Evolutionary conservation across 495 filamentous ascomycete genomes (phyloP).

Genomic region (Corynascus novoguineensis): DNA sequence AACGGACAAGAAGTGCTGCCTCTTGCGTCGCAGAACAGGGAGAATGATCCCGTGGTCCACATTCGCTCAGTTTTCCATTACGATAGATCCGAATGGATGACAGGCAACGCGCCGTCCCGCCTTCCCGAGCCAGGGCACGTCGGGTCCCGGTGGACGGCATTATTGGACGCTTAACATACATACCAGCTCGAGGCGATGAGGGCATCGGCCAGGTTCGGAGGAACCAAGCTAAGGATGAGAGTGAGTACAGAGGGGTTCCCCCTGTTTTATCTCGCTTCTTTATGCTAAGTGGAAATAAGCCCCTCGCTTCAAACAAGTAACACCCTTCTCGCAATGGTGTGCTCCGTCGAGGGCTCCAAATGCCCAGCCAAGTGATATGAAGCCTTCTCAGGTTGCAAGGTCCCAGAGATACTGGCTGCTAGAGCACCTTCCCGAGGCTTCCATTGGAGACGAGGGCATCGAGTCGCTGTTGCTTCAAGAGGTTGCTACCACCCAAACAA

Average conservation of each 20-base stretch:
- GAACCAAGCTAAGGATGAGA: slow-evolving; percentile 18
- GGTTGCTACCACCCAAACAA: slow-evolving; percentile 9
- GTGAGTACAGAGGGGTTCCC: slow-evolving; percentile 13
- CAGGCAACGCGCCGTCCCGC: not conserved
- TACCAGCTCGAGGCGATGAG: slow-evolving; percentile 14
- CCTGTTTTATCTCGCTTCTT: not conserved
- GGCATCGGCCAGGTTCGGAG: slow-evolving; percentile 19
- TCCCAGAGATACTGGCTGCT: slow-evolving; percentile 36
- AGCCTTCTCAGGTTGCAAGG: slow-evolving; percentile 16
- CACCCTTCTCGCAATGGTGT: slow-evolving; percentile 34
- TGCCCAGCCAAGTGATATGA: slow-evolving; percentile 13
- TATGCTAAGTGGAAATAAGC: slow-evolving; percentile 29
- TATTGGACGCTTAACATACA: slow-evolving; percentile 27
- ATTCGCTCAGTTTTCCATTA: slow-evolving; percentile 2
- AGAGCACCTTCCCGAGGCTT: slow-evolving; percentile 36
- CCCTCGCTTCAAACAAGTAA: slow-evolving; percentile 38
- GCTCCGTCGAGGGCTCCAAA: slow-evolving; percentile 14
- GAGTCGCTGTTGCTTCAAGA: slow-evolving; percentile 28
- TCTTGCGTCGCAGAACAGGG: slow-evolving; percentile 1
- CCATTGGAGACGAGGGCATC: slow-evolving; percentile 27
- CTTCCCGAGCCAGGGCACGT: slow-evolving; percentile 9
- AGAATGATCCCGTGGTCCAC: slow-evolving; percentile 21
- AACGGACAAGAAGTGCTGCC: not conserved
- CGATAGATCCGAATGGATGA: slow-evolving; percentile 29
- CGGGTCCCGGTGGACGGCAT: slow-evolving; percentile 18